Base-by-base conservation (phyloP, 2,329 filamentous ascomycete genomes). In the Blumeriella jaapii region DNA sequence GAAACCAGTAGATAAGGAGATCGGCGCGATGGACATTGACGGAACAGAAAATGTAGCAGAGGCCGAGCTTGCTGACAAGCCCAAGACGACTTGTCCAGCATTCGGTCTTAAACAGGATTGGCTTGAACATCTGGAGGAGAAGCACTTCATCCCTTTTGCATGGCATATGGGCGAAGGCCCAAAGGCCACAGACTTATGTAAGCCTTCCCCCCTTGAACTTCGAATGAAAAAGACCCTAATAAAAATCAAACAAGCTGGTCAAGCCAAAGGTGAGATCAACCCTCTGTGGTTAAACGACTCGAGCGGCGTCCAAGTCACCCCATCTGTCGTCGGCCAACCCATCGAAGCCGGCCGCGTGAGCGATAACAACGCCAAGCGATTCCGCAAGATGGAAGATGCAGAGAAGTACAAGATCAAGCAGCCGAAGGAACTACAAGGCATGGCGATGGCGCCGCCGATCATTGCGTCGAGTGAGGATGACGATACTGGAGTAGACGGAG, bases 151-250 rank as follows among this genome's bases (percentile, higher is more conserved):
- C 9, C 63, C 66, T 2, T 58, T 71, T 37, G 58, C 61, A 23
- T 78, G 73, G 74, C 63, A 75, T 42, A 58, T 68, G 26, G 74
- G 74, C 11, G 74, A 78, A 34, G 74, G 74, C 0, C 67, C 67
- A 6, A 59, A 55, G 36, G 72, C 71, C 45, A 58, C 41, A 25
- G 41, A 42, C 38, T 28, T 49, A 22, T 42, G 49, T 51, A 43
- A 36, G 36, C 36, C 29, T 13, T 19, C 9, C 23, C 16, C 5
- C 9, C 10, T 5, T 18, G 9, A 20, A 14, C 30, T 11, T 29
- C 19, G 19, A 27, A 29, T 29, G 13, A n/a, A 16, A 6, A n/a
- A 19, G n/a, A n/a, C 4, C 14, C 22, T 27, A 19, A 26, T n/a
- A 6, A 36, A 40, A n/a, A n/a, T n/a, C 10, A 36, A 19, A 19